Evolutionary conservation across 2,329 filamentous ascomycete genomes (phyloP).

Genomic region (Leptographium galeiforme): DNA sequence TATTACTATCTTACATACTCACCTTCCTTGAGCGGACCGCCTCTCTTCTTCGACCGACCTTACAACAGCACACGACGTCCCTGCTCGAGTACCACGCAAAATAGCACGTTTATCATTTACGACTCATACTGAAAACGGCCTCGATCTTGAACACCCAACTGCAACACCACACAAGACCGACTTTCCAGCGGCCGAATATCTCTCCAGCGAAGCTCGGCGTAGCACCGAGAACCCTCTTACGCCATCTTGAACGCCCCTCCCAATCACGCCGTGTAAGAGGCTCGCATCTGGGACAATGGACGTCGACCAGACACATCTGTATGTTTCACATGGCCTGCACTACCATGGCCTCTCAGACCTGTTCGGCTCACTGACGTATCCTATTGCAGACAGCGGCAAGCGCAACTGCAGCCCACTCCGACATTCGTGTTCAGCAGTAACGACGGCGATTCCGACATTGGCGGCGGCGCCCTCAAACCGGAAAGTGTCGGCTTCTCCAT

Average conservation of each 20-base stretch:
- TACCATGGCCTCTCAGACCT: neutral
- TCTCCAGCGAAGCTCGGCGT: too few species aligned
- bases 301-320: conserved; percentile 38
- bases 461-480: conserved; percentile 24
- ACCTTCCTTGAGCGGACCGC: neutral
- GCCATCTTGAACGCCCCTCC: too few species aligned
- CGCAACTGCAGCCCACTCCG: neutral
- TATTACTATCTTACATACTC: conserved; percentile 5
- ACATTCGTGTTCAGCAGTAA: neutral
- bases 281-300: conserved; percentile 31
- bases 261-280: too few species aligned
- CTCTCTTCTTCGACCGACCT: neutral
- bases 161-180: too few species aligned
- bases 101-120: too few species aligned
- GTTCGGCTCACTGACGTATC: conserved; percentile 4
- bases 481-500: neutral
- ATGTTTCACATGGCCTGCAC: conserved; percentile 19
- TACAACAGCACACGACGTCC: too few species aligned
- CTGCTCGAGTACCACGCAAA: too few species aligned
- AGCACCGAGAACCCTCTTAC: too few species aligned
- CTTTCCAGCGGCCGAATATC: too few species aligned
- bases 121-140: too few species aligned
- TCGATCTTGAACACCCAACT: too few species aligned
- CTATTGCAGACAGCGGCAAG: conserved; percentile 9
- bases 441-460: neutral